Evolutionary conservation across 1,284 basidiomycete genomes (phyloP).

Genomic region (Trichosporon inkin): DNA sequence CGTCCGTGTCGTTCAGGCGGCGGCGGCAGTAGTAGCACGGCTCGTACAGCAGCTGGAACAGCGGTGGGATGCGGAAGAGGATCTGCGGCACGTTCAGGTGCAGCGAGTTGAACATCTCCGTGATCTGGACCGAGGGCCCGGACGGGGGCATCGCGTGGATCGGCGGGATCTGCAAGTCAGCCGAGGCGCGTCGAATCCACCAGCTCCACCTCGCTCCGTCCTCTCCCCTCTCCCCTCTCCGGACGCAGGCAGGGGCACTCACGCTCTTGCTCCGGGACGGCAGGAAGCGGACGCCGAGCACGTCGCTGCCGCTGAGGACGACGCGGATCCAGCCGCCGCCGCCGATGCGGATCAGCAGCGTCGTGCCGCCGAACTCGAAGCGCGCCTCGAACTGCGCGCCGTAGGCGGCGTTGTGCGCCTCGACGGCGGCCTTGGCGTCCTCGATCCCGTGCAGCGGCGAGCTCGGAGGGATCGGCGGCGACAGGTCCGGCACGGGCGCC

Average conservation of each 20-base stretch:
- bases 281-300: slow-evolving; percentile 14
- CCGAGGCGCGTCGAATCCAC: too few relatives aligned
- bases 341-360: slow-evolving; percentile 13
- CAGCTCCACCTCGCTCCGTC: too few relatives aligned
- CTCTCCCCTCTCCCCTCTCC: neutral
- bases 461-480: slow-evolving; percentile 7
- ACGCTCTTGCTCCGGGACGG: slow-evolving; percentile 10
- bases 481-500: neutral
- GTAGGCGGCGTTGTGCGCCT: slow-evolving; percentile 10
- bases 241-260: neutral
- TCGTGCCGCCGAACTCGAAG: slow-evolving; percentile 8
- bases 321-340: slow-evolving; percentile 11
- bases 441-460: slow-evolving; percentile 1
- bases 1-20: slow-evolving; percentile 15
- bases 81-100: slow-evolving; percentile 13
- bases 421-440: slow-evolving; percentile 7
- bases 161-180: slow-evolving; percentile 19
- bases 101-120: slow-evolving; percentile 14
- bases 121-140: slow-evolving; percentile 12
- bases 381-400: neutral
- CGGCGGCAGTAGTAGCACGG: slow-evolving; percentile 16
- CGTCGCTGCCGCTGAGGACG: slow-evolving; percentile 9
- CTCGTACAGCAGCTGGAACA: slow-evolving; percentile 4
- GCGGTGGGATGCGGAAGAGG: slow-evolving; percentile 15
- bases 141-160: slow-evolving; percentile 21